Base-by-base conservation (phyloP, 2,329 filamentous ascomycete genomes). In the Diaporthe humulicola region DNA sequence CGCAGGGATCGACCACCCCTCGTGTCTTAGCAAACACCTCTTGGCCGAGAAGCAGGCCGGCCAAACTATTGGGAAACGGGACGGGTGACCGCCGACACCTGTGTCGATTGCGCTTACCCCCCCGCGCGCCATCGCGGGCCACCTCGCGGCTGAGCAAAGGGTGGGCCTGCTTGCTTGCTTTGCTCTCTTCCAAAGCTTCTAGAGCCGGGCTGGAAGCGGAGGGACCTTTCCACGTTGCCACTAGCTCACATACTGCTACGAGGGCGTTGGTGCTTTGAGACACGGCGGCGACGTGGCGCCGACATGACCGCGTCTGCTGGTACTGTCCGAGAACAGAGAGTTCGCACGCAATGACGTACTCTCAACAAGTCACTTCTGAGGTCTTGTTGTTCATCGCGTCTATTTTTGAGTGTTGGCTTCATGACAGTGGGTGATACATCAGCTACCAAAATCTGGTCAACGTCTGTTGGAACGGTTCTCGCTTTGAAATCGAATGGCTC, bases 151-250 rank as follows among this genome's bases (percentile, higher is more conserved):
- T 60, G 69, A 45, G 30, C 15, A 25, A 33, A 28, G 2, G 33
- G 52, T 15, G 14, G 56, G 56, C 19, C 25, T 58, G 30, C 19
- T 17, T 17, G 56, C 19, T 38, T 58, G 30, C 19, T 17, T 17
- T 22, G 58, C 17, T 36, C n/a, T 57, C 54, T 71, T 71, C 54
- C 40, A 71, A 71, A 71, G 70, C 70, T 71, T 71, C 70, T 71
- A 71, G 70, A 61, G 70, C 64, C 48, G 25, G 28, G 70, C 70
- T 61, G 42, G 40, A 71, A 61, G 30, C 22, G 56, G 36, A 61
- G 38, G 22, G 10, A 30, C 28, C 56, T 61, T 42, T 30, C 70
- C 56, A 60, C 56, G 70, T 71, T 71, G 56, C n/a, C 56, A 28
- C 70, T 71, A 71, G 56, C 30, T 15, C 61, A 10, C 22, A 38